Percentiles rank a stretch among this genome's conserved stretches.
Conservation (phyloP, 179 eudicot species). For the Beta macrorhiza region DNA sequence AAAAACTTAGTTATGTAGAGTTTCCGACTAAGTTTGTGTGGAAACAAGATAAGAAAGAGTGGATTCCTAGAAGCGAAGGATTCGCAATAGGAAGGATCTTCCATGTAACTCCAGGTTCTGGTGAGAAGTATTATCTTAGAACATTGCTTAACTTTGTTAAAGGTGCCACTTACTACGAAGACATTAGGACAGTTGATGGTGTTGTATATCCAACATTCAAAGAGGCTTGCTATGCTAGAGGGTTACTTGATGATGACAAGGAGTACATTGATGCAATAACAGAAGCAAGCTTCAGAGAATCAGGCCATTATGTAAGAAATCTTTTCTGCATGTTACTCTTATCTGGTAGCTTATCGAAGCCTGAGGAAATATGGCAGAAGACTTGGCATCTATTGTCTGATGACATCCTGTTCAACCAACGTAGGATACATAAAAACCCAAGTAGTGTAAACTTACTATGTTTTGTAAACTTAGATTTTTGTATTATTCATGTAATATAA, state of each 20-base stretch:
- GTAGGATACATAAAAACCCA: neutral
- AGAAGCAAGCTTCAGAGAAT: slow-evolving; percentile 13
- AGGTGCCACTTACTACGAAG: slow-evolving; percentile 1
- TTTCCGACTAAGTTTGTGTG: neutral
- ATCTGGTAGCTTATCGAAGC: neutral
- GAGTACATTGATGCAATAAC: slow-evolving; percentile 18
- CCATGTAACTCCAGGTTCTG: neutral
- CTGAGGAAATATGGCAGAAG: neutral
- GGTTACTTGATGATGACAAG: slow-evolving; percentile 23
- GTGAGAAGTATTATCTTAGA: neutral
- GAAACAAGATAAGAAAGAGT: neutral
- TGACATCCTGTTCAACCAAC: neutral
- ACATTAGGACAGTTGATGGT: neutral
- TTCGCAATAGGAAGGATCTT: neutral
- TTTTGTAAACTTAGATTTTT: no score
- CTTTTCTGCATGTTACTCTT: neutral
- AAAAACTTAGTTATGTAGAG: neutral
- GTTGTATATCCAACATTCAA: neutral
- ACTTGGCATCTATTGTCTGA: slow-evolving; percentile 5
- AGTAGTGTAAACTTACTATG: neutral
- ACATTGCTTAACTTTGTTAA: neutral
- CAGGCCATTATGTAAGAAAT: neutral
- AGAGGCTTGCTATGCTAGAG: slow-evolving; percentile 18
- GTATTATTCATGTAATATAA: no score
- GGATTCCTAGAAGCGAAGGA: neutral